phyloP scores from a whole-genome alignment of 768 basidiomycete genomes.

The Pholiota microspora region DNA sequence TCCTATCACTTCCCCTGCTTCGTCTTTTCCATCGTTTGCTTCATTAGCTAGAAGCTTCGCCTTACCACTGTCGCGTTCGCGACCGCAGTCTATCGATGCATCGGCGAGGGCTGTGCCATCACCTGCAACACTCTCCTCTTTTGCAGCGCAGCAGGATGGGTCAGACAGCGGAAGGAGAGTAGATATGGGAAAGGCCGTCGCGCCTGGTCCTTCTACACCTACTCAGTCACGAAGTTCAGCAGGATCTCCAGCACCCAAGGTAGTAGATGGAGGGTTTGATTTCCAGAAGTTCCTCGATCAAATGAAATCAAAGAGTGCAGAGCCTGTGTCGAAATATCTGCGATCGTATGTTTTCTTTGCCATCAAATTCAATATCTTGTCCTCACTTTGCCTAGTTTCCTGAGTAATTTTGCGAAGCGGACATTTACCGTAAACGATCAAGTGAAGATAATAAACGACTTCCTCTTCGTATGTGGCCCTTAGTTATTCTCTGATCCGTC shows the following conservation, averaged over 20 bases:
- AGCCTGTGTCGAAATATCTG: slow-evolving; percentile 92
- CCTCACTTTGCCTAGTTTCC: slow-evolving; percentile 55
- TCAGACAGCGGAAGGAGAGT: slow-evolving; percentile 9
- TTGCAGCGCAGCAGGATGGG: slow-evolving; percentile 47
- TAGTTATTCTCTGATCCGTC: slow-evolving; percentile 9
- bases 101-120: slow-evolving; percentile 53
- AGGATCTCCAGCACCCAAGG: slow-evolving; percentile 29
- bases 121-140: slow-evolving; percentile 52
- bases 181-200: slow-evolving; percentile 18
- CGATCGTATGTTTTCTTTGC: slow-evolving; percentile 70
- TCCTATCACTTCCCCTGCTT: slow-evolving; percentile 30
- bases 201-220: slow-evolving; percentile 21
- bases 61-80: slow-evolving; percentile 38
- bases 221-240: slow-evolving; percentile 23
- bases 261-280: slow-evolving; percentile 65
- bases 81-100: slow-evolving; percentile 62
- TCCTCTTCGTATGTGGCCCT: slow-evolving; percentile 62
- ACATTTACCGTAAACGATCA: slow-evolving; percentile 93
- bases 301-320: slow-evolving; percentile 84
- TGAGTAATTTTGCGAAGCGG: slow-evolving; percentile 90
- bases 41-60: slow-evolving; percentile 66
- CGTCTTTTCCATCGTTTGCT: slow-evolving; percentile 62
- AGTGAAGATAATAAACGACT: slow-evolving; percentile 93
- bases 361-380: background rate
- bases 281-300: slow-evolving; percentile 95